phyloP scores from a whole-genome alignment of 352 stramenopile species.

The Pythium dissimile region DNA sequence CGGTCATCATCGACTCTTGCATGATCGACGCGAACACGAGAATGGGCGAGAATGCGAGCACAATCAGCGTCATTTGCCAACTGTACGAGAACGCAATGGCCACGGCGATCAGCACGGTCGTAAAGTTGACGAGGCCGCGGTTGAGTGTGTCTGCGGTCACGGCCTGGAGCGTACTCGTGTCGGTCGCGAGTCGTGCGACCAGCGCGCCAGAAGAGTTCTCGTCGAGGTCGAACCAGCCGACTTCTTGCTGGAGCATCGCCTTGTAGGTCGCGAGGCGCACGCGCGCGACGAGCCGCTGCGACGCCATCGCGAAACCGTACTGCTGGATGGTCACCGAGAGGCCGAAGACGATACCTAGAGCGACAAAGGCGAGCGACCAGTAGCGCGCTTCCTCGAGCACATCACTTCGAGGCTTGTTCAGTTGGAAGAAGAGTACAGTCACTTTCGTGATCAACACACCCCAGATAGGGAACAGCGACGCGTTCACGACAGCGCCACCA shows the following conservation, averaged over 20 bases:
- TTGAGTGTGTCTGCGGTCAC: constrained; percentile 38
- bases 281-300: constrained; percentile 32
- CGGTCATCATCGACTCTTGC: constrained; percentile 21
- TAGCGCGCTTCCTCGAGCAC: constrained; percentile 22
- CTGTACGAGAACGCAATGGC: constrained; percentile 33
- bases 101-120: constrained; percentile 24
- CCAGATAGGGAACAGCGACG: constrained; percentile 36
- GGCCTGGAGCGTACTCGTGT: constrained; percentile 51
- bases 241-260: constrained; percentile 55
- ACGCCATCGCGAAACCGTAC: constrained; percentile 37
- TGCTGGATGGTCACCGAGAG: constrained; percentile 25
- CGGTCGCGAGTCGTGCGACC: constrained; percentile 44
- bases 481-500: constrained; percentile 27
- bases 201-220: constrained; percentile 56
- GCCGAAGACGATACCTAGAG: constrained; percentile 25
- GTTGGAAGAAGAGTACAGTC: constrained; percentile 34
- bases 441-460: constrained; percentile 39
- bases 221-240: constrained; percentile 65
- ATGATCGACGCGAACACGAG: not conserved
- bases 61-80: constrained; percentile 42
- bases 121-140: constrained; percentile 27
- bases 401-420: constrained; percentile 14
- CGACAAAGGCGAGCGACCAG: constrained; percentile 35
- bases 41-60: constrained; percentile 28
- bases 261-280: constrained; percentile 28